Conservation (phyloP, 176 grass and related monocot genomes). For the Lolium rigidum region DNA sequence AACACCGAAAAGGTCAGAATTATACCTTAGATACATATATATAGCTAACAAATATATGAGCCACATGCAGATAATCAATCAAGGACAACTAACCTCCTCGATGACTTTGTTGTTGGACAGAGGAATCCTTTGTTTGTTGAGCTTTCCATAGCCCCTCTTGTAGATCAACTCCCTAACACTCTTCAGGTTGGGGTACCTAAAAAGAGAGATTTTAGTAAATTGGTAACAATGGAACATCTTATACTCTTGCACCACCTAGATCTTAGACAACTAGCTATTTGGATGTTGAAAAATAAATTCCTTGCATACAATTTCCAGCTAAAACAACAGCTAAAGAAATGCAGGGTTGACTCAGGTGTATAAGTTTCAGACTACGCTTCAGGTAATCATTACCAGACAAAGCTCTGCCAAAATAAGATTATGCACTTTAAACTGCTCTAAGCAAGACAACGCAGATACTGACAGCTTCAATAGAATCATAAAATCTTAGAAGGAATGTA, state of each 20-base stretch:
- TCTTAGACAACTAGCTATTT: no score
- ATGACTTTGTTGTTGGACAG: slow-evolving; percentile 74
- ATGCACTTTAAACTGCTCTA: no score
- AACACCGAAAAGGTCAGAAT: not conserved
- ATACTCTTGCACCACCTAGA: not conserved
- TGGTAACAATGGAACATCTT: not conserved
- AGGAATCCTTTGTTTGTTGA: slow-evolving; percentile 82
- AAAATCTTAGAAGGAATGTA: not conserved
- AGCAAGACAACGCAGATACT: not conserved
- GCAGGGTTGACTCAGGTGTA: no score
- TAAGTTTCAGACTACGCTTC: no score
- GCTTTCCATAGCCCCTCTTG: slow-evolving; percentile 81
- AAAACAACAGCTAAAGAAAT: no score
- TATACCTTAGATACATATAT: not conserved
- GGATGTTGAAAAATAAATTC: no score
- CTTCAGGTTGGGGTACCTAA: slow-evolving; percentile 80
- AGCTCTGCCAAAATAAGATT: no score
- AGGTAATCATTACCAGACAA: no score
- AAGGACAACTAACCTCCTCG: slow-evolving; percentile 46
- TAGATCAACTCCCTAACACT: slow-evolving; percentile 81
- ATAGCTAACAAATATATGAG: not conserved
- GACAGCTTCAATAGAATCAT: not conserved
- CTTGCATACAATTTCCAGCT: no score
- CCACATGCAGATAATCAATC: not conserved
- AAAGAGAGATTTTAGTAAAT: not conserved